Evolutionary conservation across 768 basidiomycete genomes (phyloP).

Genomic region (Mycena filopes): DNA sequence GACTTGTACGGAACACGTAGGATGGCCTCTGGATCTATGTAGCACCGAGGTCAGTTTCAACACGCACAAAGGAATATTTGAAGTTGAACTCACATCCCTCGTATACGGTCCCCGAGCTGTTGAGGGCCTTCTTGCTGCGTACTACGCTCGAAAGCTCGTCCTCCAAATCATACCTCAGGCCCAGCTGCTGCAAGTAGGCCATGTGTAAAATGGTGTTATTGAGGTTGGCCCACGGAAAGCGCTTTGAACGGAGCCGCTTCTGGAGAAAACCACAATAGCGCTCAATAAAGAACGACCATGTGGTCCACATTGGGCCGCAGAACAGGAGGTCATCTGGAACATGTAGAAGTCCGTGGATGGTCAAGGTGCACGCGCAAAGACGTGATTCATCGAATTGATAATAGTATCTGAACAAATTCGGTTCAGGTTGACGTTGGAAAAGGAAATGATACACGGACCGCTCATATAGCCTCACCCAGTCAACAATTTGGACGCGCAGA

Average conservation of each 20-base stretch:
- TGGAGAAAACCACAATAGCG: slow-evolving; percentile 36
- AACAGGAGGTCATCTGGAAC: slow-evolving; percentile 28
- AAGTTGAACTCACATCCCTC: slow-evolving; percentile 5
- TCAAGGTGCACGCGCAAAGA: no score
- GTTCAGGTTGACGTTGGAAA: no score
- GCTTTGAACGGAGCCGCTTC: slow-evolving; percentile 22
- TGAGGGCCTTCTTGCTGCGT: not conserved
- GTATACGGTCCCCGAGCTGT: slow-evolving; percentile 1
- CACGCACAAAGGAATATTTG: slow-evolving; percentile 4
- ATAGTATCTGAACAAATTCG: no score
- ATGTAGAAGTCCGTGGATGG: no score
- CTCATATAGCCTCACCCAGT: no score
- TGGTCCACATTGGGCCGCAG: slow-evolving; percentile 37
- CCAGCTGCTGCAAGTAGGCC: slow-evolving; percentile 41
- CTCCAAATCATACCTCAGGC: slow-evolving; percentile 37
- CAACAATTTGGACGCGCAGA: no score
- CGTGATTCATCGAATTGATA: no score
- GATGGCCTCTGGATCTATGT: slow-evolving; percentile 31
- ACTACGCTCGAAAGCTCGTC: slow-evolving; percentile 25
- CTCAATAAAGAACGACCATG: slow-evolving; percentile 42
- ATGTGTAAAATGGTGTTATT: slow-evolving; percentile 24
- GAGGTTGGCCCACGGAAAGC: slow-evolving; percentile 35
- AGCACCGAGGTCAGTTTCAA: not conserved
- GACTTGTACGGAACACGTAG: slow-evolving; percentile 16
- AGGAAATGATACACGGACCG: no score